Conservation (phyloP, 2,329 filamentous ascomycete species). For the Helminthosporium solani region DNA sequence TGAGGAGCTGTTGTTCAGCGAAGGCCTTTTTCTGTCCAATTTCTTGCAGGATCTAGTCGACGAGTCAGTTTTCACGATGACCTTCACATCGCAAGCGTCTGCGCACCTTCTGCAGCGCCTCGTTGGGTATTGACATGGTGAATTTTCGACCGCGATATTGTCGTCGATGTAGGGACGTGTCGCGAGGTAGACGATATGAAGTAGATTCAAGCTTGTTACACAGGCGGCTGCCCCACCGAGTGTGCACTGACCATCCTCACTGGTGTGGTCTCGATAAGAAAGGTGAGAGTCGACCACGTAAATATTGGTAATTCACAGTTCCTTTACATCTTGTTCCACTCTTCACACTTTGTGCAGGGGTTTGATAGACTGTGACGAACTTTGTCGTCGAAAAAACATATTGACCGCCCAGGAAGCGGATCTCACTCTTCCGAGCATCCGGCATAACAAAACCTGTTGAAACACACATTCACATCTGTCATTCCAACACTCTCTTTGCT, state of each 20-base stretch:
- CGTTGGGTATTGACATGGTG: conserved; percentile 88
- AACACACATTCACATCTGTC: background rate
- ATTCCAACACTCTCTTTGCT: background rate
- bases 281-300: background rate
- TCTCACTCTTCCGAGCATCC: background rate
- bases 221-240: conserved; percentile 9
- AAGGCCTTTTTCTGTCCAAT: conserved; percentile 87
- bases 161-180: conserved; percentile 8
- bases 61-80: background rate
- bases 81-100: background rate
- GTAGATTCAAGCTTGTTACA: conserved; percentile 3
- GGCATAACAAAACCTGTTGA: background rate
- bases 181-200: conserved; percentile 4
- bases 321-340: background rate
- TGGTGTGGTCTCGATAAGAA: background rate
- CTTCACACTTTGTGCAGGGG: background rate
- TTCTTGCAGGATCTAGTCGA: conserved; percentile 76
- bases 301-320: background rate
- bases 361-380: background rate
- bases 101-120: conserved; percentile 85
- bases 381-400: background rate
- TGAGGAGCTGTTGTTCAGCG: conserved; percentile 87
- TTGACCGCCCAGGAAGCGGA: background rate
- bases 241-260: conserved; percentile 1
- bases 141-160: conserved; percentile 10